phyloP scores from a whole-genome alignment of 1,284 basidiomycete species.

The Boletus sp. region DNA sequence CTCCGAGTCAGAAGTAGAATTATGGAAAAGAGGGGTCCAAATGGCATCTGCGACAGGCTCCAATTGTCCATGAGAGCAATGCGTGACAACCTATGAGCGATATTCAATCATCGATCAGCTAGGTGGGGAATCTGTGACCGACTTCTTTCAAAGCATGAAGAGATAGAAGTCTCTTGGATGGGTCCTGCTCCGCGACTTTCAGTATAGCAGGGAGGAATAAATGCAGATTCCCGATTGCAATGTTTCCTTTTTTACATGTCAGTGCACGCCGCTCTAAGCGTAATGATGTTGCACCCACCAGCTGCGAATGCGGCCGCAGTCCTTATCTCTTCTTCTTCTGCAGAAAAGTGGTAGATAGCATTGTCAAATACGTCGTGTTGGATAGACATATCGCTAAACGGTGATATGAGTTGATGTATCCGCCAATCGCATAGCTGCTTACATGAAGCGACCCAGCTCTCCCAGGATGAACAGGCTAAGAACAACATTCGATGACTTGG shows the following conservation, averaged over 20 bases:
- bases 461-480: slow-evolving; percentile 89
- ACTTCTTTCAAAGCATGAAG: slow-evolving; percentile 95
- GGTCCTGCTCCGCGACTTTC: slow-evolving; percentile 76
- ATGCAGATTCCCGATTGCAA: slow-evolving; percentile 89
- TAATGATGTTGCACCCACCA: slow-evolving; percentile 49
- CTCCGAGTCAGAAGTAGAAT: slow-evolving; percentile 77
- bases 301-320: slow-evolving; percentile 92
- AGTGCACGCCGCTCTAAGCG: slow-evolving; percentile 7
- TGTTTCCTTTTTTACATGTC: slow-evolving; percentile 67
- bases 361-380: slow-evolving; percentile 77
- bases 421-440: slow-evolving; percentile 31
- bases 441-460: slow-evolving; percentile 90
- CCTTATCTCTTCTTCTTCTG: slow-evolving; percentile 82
- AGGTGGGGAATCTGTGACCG: slow-evolving; percentile 9
- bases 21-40: slow-evolving; percentile 90
- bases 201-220: slow-evolving; percentile 88
- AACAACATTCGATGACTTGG: slow-evolving; percentile 66
- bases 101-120: background rate
- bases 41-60: slow-evolving; percentile 84
- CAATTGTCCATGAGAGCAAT: slow-evolving; percentile 83
- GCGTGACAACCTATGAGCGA: slow-evolving; percentile 76
- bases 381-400: slow-evolving; percentile 75
- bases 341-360: slow-evolving; percentile 74
- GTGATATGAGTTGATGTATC: slow-evolving; percentile 12
- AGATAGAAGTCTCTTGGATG: slow-evolving; percentile 81